These are phyloP conservation scores for Xerocomus minutiporus DNA, from an alignment of 1,284 basidiomycete genomes.

Conservation along the genomic window DNA sequence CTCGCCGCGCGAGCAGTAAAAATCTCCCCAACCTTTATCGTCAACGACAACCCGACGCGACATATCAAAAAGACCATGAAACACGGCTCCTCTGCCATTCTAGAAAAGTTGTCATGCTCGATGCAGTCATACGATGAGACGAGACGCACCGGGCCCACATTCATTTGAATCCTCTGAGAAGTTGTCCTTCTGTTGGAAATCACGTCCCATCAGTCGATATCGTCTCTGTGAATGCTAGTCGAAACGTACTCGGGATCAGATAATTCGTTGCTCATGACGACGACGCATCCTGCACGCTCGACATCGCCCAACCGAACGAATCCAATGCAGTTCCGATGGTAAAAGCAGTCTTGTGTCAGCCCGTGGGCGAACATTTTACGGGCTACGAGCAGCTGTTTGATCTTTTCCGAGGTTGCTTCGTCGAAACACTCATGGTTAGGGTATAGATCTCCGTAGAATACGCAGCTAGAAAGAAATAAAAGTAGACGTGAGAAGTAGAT, in stretches of 20 bases:
- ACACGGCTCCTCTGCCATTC: slow-evolving; percentile 39
- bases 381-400: slow-evolving; percentile 51
- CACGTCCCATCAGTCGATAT: no score
- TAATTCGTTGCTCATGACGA: slow-evolving; percentile 60
- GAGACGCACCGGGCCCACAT: slow-evolving; percentile 52
- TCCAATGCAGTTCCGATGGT: slow-evolving; percentile 61
- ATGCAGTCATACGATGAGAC: background rate
- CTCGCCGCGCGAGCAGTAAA: slow-evolving; percentile 48
- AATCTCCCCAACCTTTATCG: slow-evolving; percentile 53
- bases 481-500: background rate
- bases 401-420: slow-evolving; percentile 44
- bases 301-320: slow-evolving; percentile 61
- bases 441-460: slow-evolving; percentile 90
- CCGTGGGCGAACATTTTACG: slow-evolving; percentile 68
- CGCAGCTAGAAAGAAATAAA: slow-evolving; percentile 50
- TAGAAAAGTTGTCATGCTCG: background rate
- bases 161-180: slow-evolving; percentile 52
- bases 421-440: slow-evolving; percentile 65
- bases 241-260: slow-evolving; percentile 12
- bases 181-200: slow-evolving; percentile 17
- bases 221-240: background rate
- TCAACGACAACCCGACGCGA: slow-evolving; percentile 42
- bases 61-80: slow-evolving; percentile 44
- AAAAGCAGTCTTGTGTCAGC: slow-evolving; percentile 52
- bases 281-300: slow-evolving; percentile 53